Conservation (phyloP, 1,139 yeast genomes). For the Sugiyamaella japonica region DNA sequence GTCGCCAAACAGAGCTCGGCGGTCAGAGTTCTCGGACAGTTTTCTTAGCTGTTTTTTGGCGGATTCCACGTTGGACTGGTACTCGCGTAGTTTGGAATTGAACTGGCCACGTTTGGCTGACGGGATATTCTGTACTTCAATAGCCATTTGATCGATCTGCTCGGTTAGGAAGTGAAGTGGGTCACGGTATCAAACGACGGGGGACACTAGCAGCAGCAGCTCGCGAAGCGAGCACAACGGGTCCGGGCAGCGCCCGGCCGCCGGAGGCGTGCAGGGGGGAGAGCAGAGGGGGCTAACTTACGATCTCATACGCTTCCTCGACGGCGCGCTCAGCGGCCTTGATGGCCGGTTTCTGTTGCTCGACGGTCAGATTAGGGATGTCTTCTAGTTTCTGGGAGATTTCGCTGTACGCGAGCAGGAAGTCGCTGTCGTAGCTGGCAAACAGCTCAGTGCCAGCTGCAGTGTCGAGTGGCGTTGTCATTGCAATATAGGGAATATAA, state of each 20-base stretch:
- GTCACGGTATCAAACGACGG: no score
- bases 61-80: constrained; percentile 60
- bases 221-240: no score
- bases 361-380: constrained; percentile 52
- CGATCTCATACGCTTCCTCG: constrained; percentile 75
- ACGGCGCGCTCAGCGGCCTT: constrained; percentile 64
- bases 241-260: no score
- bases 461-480: constrained; percentile 16
- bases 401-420: constrained; percentile 68
- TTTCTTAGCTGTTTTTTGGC: constrained; percentile 51
- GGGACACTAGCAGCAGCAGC: no score
- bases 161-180: no score
- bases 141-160: constrained; percentile 68
- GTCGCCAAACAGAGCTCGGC: constrained; percentile 66
- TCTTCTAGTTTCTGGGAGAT: constrained; percentile 65
- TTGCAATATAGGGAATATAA: no score
- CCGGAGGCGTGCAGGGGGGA: no score
- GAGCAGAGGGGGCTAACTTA: no score
- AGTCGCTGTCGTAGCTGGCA: constrained; percentile 70
- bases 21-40: constrained; percentile 54
- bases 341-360: constrained; percentile 32
- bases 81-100: constrained; percentile 71
- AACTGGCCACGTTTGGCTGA: constrained; percentile 65
- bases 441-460: constrained; percentile 50
- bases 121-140: constrained; percentile 80